A percentile compares a stretch with the other conserved stretches of the same genome.
phyloP scores from a whole-genome alignment of 2,329 filamentous ascomycete genomes.

The Hansfordia pulvinata region DNA sequence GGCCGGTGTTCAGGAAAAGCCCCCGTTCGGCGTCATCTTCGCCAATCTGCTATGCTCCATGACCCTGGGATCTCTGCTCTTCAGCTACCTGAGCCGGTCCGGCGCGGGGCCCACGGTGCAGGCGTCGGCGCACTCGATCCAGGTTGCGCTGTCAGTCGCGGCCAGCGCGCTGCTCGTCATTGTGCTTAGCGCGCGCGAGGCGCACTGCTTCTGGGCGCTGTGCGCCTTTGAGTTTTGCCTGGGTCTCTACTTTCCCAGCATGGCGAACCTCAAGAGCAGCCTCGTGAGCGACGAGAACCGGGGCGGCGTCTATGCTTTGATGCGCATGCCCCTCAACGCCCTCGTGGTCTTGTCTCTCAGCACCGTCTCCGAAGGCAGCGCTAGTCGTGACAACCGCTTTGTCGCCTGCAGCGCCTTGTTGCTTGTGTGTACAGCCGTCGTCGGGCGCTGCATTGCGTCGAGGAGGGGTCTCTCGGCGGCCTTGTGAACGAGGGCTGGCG shows the following conservation, averaged over 20 bases:
- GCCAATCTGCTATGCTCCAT: conserved; percentile 42
- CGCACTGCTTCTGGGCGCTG: conserved; percentile 38
- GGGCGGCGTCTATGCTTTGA: conserved; percentile 39
- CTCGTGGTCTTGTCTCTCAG: conserved; percentile 34
- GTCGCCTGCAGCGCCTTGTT: too few relatives aligned
- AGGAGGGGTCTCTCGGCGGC: too few relatives aligned
- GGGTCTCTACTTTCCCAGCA: conserved; percentile 42
- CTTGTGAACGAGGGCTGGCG: too few relatives aligned
- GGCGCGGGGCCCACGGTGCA: too few relatives aligned
- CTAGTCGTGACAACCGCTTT: too few relatives aligned
- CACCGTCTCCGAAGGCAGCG: conserved; percentile 30
- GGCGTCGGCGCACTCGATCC: conserved; percentile 14
- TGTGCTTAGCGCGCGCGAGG: conserved; percentile 25
- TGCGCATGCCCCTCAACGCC: conserved; percentile 43
- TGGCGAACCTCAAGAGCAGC: conserved; percentile 38
- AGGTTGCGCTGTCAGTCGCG: conserved; percentile 17
- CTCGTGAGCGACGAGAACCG: conserved; percentile 38
- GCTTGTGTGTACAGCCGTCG: too few relatives aligned
- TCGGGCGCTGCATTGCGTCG: too few relatives aligned
- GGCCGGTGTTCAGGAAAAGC: conserved; percentile 12
- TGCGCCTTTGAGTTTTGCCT: conserved; percentile 43
- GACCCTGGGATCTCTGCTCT: conserved; percentile 38
- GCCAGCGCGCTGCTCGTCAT: conserved; percentile 24
- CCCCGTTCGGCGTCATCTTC: conserved; percentile 36
- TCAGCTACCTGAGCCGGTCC: too few relatives aligned